Evolutionary conservation across 2,329 filamentous ascomycete species (phyloP), one percentile per base, ranked within the genome.

Genomic region (Dissoconium aciculare): DNA sequence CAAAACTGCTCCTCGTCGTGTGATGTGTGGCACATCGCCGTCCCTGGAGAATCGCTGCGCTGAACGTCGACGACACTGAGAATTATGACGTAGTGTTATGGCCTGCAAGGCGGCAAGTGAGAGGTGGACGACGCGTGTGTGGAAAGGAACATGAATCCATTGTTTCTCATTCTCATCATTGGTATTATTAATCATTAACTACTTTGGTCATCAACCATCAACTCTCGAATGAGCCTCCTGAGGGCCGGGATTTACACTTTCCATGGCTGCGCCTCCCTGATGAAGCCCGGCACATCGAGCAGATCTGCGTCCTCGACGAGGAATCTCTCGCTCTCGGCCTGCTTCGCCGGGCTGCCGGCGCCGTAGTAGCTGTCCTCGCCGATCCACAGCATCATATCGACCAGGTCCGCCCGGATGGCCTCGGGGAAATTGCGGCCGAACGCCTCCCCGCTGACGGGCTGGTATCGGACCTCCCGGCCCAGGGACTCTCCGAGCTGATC

Each of bases 301-400:
- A 38, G 33, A 15, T 42, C 34, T 15, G 40, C 31, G 11, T 33
- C 42, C 35, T 44, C 30, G 15, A 45, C 28, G 23, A 51, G 33
- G 33, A 37, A 52, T 40, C 39, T 40, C 14, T 45, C 41, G 31
- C 34, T 35, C 31, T 44, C 34, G 19, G 31, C 37, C 33, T 51
- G 49, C 17, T 47, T 39, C 34, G 43, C 43, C 37, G 47, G 41
- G 13, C 31, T 28, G 4, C 41, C 48, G 25, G 40, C 36, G 2
- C 46, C 48, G 35, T 46, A 52, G 27, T 50, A 50, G 5, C 32
- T 43, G 13, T 38, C 39, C 4, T 44, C 41, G 1, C 46, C 46
- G 27, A 52, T 33, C 24, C 45, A 37, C 23, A 41, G 17, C 40
- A 51, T 42, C 27, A 39, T 53, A 34, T 53, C 45, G 10, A 38